Conservation (phyloP, 2,329 filamentous ascomycete species). For the Helotiales sp. region DNA sequence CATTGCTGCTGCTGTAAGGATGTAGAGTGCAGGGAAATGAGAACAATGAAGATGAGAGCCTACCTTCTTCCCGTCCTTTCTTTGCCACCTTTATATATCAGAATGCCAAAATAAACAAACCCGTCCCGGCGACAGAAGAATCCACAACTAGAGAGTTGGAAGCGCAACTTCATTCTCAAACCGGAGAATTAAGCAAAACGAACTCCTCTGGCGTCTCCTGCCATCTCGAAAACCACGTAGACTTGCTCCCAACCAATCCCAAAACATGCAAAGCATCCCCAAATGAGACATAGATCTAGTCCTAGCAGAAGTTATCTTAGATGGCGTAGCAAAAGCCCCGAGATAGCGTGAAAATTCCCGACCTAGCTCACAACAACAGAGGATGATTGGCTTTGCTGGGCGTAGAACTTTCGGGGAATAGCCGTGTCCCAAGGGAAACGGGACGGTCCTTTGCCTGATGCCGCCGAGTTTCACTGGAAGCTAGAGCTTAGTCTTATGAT, state of each 20-base stretch:
- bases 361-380: neutral
- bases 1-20: slow-evolving; percentile 7
- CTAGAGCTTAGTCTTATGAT: neutral
- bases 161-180: neutral
- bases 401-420: neutral
- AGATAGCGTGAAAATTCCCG: neutral
- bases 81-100: neutral
- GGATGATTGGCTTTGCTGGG: neutral
- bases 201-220: neutral
- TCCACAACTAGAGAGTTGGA: neutral
- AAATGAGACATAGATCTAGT: neutral
- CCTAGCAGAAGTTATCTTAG: neutral
- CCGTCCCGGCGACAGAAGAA: neutral
- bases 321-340: neutral
- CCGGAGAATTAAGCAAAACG: neutral
- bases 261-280: neutral
- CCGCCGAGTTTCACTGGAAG: neutral
- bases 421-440: neutral
- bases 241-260: neutral
- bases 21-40: neutral
- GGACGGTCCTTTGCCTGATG: slow-evolving; percentile 5
- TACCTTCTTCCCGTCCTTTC: neutral
- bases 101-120: slow-evolving; percentile 7
- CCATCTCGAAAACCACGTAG: neutral
- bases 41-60: neutral